Conservation (phyloP, 2,329 filamentous ascomycete genomes). For the Botrytis byssoidea region DNA sequence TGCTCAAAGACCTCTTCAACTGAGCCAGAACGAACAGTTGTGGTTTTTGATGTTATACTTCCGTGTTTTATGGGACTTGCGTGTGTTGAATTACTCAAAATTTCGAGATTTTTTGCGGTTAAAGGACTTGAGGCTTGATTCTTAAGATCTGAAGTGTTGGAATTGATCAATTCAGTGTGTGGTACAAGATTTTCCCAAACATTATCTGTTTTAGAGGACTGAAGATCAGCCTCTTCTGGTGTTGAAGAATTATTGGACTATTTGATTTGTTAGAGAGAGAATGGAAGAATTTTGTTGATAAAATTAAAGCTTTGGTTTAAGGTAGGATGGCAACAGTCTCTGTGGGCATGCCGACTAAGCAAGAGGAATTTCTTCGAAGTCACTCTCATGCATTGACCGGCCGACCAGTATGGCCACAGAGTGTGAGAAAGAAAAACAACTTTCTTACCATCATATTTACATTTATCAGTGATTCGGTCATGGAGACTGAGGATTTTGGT, state of each 20-base stretch:
- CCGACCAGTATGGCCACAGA: neutral
- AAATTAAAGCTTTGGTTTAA: neutral
- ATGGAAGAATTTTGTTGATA: neutral
- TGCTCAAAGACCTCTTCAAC: constrained; percentile 4
- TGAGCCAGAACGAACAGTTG: constrained; percentile 1
- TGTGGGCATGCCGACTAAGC: constrained; percentile 4
- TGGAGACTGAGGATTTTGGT: neutral
- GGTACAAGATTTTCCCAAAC: neutral
- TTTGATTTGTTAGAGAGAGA: neutral
- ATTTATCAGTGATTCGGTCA: constrained; percentile 1
- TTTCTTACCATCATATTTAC: constrained; percentile 9
- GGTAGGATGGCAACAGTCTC: neutral
- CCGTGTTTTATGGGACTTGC: neutral
- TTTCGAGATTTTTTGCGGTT: neutral
- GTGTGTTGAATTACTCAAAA: neutral
- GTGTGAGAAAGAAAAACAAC: neutral
- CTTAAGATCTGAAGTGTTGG: neutral
- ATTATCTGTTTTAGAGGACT: neutral
- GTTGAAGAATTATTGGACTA: neutral
- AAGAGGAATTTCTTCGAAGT: neutral
- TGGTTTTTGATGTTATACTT: neutral
- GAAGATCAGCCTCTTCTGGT: neutral
- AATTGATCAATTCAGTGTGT: neutral
- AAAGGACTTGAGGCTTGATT: neutral
- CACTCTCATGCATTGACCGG: neutral